phyloP scores from a whole-genome alignment of 2,329 filamentous ascomycete genomes.

The Ophiognomonia clavigignenti-juglandacearum region DNA sequence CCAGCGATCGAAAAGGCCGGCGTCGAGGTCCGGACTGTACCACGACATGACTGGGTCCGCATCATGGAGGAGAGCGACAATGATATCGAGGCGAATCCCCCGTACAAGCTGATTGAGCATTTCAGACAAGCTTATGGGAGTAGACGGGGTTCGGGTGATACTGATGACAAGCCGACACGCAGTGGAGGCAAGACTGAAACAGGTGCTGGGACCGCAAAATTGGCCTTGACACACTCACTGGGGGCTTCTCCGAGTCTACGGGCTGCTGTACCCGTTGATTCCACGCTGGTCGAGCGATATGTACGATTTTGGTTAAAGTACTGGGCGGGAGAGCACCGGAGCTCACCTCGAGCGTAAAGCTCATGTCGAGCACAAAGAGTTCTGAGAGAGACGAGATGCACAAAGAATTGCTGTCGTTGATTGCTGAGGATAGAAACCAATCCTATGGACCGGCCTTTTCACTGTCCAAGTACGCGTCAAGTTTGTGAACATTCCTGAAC shows the following conservation, averaged over 20 bases:
- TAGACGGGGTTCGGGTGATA: no score
- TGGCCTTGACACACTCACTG: not conserved
- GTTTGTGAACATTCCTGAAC: not conserved
- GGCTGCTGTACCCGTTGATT: not conserved
- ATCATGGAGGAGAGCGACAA: slow-evolving; percentile 38
- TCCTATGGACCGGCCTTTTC: no score
- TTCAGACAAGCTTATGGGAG: slow-evolving; percentile 1
- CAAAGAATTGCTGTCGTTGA: no score
- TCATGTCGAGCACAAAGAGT: not conserved
- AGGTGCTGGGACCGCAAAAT: not conserved
- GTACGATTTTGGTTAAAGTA: not conserved
- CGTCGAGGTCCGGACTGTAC: slow-evolving; percentile 37
- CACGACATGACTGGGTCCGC: slow-evolving; percentile 39
- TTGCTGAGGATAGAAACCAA: no score
- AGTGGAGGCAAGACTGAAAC: no score
- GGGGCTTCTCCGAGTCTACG: not conserved
- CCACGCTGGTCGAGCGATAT: not conserved
- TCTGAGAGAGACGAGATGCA: not conserved
- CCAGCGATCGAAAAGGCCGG: slow-evolving; percentile 42
- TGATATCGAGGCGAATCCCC: slow-evolving; percentile 30
- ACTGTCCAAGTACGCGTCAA: no score
- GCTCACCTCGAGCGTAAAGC: not conserved
- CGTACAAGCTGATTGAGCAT: slow-evolving; percentile 31
- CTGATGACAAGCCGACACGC: no score
- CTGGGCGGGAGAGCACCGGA: not conserved